Base-by-base conservation (phyloP, 2,329 filamentous ascomycete species). In the Aspergillus intermedius region DNA sequence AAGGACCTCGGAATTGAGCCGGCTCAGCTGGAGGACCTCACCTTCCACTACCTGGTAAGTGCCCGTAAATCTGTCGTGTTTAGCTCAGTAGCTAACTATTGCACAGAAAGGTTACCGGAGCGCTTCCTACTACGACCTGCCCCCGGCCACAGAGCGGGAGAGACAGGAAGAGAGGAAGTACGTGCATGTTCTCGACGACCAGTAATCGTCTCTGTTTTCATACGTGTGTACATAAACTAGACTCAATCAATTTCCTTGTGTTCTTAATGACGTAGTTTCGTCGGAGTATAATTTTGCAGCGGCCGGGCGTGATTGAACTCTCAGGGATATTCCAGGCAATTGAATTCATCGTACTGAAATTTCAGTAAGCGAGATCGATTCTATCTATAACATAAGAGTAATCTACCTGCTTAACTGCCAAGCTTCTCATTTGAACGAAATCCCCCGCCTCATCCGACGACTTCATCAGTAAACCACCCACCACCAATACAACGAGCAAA, bases 161-260 rank as follows among this genome's bases (percentile, higher is more conserved):
- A 93, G 84, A 80, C 80, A 81, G 62, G 91, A 97, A 71, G 91
- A 97, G 74, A 93, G 85, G 81, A 93, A 96, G 78, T 98, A 95
- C 70, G 76, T 97, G 69, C 93, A 98, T 70, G 91, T 98, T 53
- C 76, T 89, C 66, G 88, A 95, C 68, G 86, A 93, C 70, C 82
- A 90, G 78, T 93, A 84, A 62, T 60, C 48, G 44, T 56, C 54
- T 56, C 52, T 64, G 55, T 62, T 63, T 63, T 60, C 60, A 55
- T 61, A 58, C 60, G 59, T 57, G 55, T 70, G 66, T 71, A 70
- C 60, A 69, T 70, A 69, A 65, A 58, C 63, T 68, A 66, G 63
- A 67, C 61, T 48, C 61, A 62, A 62, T 57, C 52, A 51, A 62
- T 64, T 68, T 63, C 57, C 57, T 59, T 64, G 57, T 60, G 61